Conservation (phyloP, 495 filamentous ascomycete genomes). For the Parachaetomium inaequale region DNA sequence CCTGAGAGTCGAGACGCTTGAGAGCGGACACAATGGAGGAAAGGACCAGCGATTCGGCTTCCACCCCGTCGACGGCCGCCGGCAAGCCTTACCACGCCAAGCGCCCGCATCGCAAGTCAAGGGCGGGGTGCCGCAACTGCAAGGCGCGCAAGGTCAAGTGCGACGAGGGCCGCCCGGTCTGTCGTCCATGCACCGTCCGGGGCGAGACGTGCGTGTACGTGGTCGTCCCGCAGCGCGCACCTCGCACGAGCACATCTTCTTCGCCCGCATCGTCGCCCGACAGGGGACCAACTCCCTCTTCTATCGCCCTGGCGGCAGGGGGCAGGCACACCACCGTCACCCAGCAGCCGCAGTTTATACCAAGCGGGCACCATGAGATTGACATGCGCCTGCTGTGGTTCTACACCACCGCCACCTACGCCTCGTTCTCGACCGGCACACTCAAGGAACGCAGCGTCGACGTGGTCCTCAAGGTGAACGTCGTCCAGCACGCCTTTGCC, state of each 20-base stretch:
- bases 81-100: constrained; percentile 44
- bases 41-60: not conserved
- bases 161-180: constrained; percentile 48
- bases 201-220: constrained; percentile 43
- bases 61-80: not conserved
- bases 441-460: constrained; percentile 32
- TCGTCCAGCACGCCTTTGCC: constrained; percentile 46
- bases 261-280: constrained; percentile 7
- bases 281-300: not conserved
- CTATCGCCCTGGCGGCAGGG: not conserved
- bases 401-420: constrained; percentile 37
- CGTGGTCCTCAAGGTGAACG: constrained; percentile 38
- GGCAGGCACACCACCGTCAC: not conserved
- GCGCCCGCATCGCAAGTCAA: constrained; percentile 51
- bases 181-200: constrained; percentile 43
- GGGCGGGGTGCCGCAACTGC: constrained; percentile 49
- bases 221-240: not conserved
- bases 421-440: constrained; percentile 37
- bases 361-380: constrained; percentile 24
- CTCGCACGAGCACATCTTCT: constrained; percentile 10
- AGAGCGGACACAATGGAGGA: not conserved
- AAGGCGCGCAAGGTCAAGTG: constrained; percentile 49
- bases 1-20: not conserved
- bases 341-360: constrained; percentile 37
- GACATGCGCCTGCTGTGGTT: constrained; percentile 46